Base-by-base conservation (phyloP, 1,284 basidiomycete species). In the Bjerkandera adusta region DNA sequence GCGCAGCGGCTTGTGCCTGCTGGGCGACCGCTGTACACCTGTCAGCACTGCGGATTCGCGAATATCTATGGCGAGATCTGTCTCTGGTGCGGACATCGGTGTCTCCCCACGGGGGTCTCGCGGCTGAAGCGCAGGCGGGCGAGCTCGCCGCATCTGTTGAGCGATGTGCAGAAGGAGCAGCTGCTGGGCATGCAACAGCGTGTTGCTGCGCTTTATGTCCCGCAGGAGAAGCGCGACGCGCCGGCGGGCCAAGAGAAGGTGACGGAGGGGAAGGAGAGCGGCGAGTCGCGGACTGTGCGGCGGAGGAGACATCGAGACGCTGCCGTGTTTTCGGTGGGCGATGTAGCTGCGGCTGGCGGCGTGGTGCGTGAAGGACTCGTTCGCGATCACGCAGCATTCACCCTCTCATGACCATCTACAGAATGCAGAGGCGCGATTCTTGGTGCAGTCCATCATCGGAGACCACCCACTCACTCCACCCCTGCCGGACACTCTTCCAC, bases 41-140 rank as follows among this genome's bases (percentile, higher is more conserved):
- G 79, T 61, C 61, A 52, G 13, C 64, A 55, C 30, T 83, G 79
- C 55, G 71, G 73, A 5, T 80, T 77, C 51, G 58, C 69, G 22
- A 83, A 82, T 50, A 62, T 68, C 25, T 66, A 72, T 51, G 68
- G 78, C 45, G 69, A 71, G 18, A 62, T 80, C 47, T 82, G 80
- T 61, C 65, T 80, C 7, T 82, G 78, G 76, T 82, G 80, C 59
- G 60, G 75, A 69, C 37, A 68, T 65, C 39, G 68, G 68, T 5
- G 62, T 65, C 52, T 62, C 61, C 38, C 63, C 62, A 36, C 72
- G 70, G 55, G 67, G 71, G 50, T 50, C 58, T 24, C 64, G 58
- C 45, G 61, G 58, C 55, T 60, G 59, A 39, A 57, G 50, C 50
- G 62, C 52, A 67, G 70, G 43, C 60, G 69, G 48, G 49, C 69